Evolutionary conservation across 2,329 filamentous ascomycete species (phyloP).

Genomic region (Allantophomopsis lycopodina): DNA sequence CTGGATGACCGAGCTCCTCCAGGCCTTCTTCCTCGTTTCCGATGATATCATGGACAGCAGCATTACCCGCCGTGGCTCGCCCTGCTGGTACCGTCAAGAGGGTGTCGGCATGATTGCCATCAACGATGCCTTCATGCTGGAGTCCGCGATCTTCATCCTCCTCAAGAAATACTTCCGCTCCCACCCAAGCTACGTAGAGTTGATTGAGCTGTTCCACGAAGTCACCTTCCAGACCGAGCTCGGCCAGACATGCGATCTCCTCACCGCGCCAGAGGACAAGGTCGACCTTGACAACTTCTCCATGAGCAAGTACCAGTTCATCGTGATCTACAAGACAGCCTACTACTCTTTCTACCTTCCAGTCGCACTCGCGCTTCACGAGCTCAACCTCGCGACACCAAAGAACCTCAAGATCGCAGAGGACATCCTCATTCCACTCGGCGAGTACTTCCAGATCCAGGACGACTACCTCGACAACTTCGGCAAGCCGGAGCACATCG

Average conservation of each 20-base stretch:
- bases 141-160: conserved; percentile 77
- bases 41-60: conserved; percentile 98
- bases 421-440: conserved; percentile 89
- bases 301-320: conserved; percentile 91
- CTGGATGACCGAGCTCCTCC: conserved; percentile 96
- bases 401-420: conserved; percentile 82
- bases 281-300: conserved; percentile 93
- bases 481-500: conserved; percentile 80
- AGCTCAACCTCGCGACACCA: conserved; percentile 71
- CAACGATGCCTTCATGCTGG: conserved; percentile 96
- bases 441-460: conserved; percentile 98
- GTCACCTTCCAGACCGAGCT: conserved; percentile 87
- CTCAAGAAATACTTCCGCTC: conserved; percentile 88
- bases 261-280: conserved; percentile 88
- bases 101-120: conserved; percentile 92
- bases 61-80: conserved; percentile 85
- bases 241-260: conserved; percentile 84
- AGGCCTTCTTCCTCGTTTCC: conserved; percentile 96
- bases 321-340: conserved; percentile 98
- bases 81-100: conserved; percentile 91
- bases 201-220: conserved; percentile 95
- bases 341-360: conserved; percentile 99
- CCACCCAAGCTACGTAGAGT: conserved; percentile 78
- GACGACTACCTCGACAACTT: conserved; percentile 99
- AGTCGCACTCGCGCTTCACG: conserved; percentile 78